Conservation (phyloP, 164 flowering plant species). For the Euptelea pleiosperma region DNA sequence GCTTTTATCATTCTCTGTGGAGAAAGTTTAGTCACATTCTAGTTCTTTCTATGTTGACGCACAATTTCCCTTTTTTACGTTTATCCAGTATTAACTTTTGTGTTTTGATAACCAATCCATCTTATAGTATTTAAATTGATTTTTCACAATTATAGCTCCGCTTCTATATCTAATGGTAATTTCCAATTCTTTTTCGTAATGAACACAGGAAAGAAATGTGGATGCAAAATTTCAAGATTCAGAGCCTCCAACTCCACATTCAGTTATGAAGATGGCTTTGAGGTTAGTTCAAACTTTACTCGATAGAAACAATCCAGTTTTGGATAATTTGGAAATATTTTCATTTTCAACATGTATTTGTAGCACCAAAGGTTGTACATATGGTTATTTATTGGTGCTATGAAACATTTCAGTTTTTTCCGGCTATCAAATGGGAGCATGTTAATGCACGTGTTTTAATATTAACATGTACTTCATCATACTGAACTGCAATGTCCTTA, state of each 20-base stretch:
- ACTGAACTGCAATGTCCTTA: not conserved
- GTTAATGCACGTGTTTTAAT: not conserved
- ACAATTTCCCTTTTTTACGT: not conserved
- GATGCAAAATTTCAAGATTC: slow-evolving; percentile 59
- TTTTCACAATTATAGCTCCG: not conserved
- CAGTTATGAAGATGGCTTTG: slow-evolving; percentile 51
- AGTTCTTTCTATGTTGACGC: not conserved
- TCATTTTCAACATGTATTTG: not conserved
- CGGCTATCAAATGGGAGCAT: not conserved
- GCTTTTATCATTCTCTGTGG: not conserved
- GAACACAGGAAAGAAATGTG: slow-evolving; percentile 70
- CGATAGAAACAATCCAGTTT: not conserved
- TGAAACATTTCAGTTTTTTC: not conserved
- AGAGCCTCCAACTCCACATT: slow-evolving; percentile 76
- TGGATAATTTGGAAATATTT: not conserved
- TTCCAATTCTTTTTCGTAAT: slow-evolving; percentile 1
- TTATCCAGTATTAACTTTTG: not conserved
- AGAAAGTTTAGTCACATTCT: slow-evolving; percentile 2
- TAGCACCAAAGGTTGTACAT: not conserved
- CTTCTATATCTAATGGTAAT: not conserved
- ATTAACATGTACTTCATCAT: not conserved
- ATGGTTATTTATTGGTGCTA: not conserved
- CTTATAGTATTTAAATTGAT: not conserved
- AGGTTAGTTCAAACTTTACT: slow-evolving; percentile 42
- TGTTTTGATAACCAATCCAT: not conserved